Evolutionary conservation across 495 filamentous ascomycete genomes (phyloP), one percentile per base, ranked within the genome.

Genomic region (Lineolata rhizophorae): DNA sequence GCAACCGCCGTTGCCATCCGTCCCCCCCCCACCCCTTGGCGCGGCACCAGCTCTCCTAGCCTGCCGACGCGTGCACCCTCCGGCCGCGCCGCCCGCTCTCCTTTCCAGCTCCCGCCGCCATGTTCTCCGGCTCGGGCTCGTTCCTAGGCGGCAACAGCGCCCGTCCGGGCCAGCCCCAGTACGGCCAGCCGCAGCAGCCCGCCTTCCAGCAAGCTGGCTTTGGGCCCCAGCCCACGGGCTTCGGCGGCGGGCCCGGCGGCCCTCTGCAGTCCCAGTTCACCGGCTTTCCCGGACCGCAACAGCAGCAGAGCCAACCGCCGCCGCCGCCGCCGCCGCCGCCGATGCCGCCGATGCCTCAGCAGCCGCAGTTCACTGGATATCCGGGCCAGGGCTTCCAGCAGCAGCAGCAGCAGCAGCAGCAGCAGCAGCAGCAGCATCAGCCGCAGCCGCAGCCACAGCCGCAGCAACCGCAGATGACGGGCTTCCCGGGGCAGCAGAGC

Each of bases 91-190:
- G n/a, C n/a, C n/a, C n/a, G n/a, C n/a, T n/a, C n/a, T n/a, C n/a
- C n/a, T n/a, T n/a, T n/a, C n/a, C n/a, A n/a, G n/a, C n/a, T n/a
- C n/a, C n/a, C 33, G 13, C 32, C 48, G 35, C 51, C 57, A 92
- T 93, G 83, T 93, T 72, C 59, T 84, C 82, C 26, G 77, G 74
- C 47, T 78, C 81, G 36, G 83, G 72, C 60, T 72, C 78, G 30
- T 91, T 72, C 49, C 60, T 87, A 38, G 78, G 80, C 46, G 72
- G 71, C 54, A 77, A 72, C 52, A 72, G 56, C 55, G 59, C 66
- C 49, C 80, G 77, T 38, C 76, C 79, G 5, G 75, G 71, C 35
- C 64, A 68, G 30, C 66, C 61, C 41, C 70, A 68, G 53, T 70
- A 67, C 60, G 60, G 60, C 19, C 72, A 68, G 40, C 68, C 66